These are phyloP conservation scores for Flaveria brownii DNA, from an alignment of 129 eudicot genomes.

Conservation along the genomic window DNA sequence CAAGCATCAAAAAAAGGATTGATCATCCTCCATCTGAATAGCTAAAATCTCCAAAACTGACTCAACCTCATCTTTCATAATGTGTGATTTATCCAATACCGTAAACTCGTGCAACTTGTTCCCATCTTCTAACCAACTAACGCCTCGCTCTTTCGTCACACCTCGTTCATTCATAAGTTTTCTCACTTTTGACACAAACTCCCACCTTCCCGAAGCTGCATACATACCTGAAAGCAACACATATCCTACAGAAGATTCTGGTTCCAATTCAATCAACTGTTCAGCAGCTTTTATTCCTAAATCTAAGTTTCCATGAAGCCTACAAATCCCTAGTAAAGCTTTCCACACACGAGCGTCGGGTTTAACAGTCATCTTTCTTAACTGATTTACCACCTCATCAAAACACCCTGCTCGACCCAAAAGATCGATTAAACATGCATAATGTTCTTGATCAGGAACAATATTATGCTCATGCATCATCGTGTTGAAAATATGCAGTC, in stretches of 20 bases:
- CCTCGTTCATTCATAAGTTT: slow-evolving; percentile 47
- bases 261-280: slow-evolving; percentile 58
- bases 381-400: slow-evolving; percentile 50
- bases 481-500: slow-evolving; percentile 45
- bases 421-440: slow-evolving; percentile 77
- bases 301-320: slow-evolving; percentile 61
- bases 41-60: slow-evolving; percentile 43
- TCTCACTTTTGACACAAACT: slow-evolving; percentile 49
- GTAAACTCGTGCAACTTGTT: slow-evolving; percentile 38
- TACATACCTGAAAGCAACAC: slow-evolving; percentile 62
- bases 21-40: slow-evolving; percentile 39
- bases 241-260: slow-evolving; percentile 57
- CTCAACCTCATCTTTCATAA: slow-evolving; percentile 37
- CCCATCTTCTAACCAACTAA: slow-evolving; percentile 65
- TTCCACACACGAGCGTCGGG: slow-evolving; percentile 67
- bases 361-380: slow-evolving; percentile 49
- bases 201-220: slow-evolving; percentile 73
- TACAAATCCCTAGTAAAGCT: slow-evolving; percentile 65
- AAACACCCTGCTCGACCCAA: slow-evolving; percentile 74
- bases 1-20: slow-evolving; percentile 28
- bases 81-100: slow-evolving; percentile 36
- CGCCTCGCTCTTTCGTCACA: slow-evolving; percentile 46
- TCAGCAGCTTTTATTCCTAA: slow-evolving; percentile 58
- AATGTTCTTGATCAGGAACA: slow-evolving; percentile 71
- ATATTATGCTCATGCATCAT: slow-evolving; percentile 39